These are phyloP conservation scores for Graphilbum fragrans DNA, from an alignment of 2,329 filamentous ascomycete genomes.

Conservation along the genomic window DNA sequence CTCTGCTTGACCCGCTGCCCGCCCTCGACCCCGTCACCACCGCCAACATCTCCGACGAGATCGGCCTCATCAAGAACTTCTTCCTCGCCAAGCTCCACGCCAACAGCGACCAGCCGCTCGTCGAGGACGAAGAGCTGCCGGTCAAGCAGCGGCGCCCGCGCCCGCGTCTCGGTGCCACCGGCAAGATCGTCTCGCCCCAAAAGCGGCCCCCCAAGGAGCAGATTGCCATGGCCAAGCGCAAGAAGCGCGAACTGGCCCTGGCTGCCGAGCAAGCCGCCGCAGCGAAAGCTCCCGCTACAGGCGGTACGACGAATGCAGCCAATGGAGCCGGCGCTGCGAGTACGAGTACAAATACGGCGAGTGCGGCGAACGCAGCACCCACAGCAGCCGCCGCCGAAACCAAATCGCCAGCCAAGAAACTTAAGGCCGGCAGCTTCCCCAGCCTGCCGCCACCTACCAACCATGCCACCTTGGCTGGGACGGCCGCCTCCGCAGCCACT, in stretches of 20 bases:
- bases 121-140: constrained; percentile 92
- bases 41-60: constrained; percentile 66
- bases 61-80: constrained; percentile 83
- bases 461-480: constrained; percentile 2
- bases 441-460: constrained; percentile 3
- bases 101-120: constrained; percentile 67
- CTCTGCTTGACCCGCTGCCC: constrained; percentile 56
- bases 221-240: constrained; percentile 75
- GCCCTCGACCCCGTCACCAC: constrained; percentile 66
- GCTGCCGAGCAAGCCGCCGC: constrained; percentile 20
- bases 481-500: constrained; percentile 20
- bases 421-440: constrained; percentile 22
- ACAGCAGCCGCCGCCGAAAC: constrained; percentile 16
- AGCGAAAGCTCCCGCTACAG: constrained; percentile 12
- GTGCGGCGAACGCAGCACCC: not conserved
- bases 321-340: not conserved
- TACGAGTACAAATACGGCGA: not conserved
- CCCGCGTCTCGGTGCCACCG: constrained; percentile 56
- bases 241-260: constrained; percentile 49
- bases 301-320: constrained; percentile 14
- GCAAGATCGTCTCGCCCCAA: constrained; percentile 76
- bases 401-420: constrained; percentile 37
- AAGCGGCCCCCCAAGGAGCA: constrained; percentile 76
- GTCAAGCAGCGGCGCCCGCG: constrained; percentile 73
- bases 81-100: constrained; percentile 81